Conservation (phyloP, 148 eudicot species). For the Fallopia convolvulus region DNA sequence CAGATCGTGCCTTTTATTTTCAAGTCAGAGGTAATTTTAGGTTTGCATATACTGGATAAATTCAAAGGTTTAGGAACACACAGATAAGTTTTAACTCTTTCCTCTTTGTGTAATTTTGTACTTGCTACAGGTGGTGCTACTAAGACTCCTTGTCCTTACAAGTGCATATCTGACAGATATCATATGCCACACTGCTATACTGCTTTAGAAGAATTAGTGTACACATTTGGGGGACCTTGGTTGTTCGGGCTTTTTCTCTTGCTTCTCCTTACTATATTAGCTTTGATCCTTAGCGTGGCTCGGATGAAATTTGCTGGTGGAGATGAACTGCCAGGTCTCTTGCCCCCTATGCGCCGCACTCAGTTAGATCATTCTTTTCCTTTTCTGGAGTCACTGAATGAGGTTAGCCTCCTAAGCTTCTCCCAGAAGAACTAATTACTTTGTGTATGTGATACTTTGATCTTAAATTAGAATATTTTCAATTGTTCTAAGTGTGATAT, state of each 20-base stretch:
- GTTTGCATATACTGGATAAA: not conserved
- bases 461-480: not conserved
- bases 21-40: constrained; percentile 59
- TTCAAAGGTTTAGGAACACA: not conserved
- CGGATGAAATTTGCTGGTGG: constrained; percentile 74
- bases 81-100: not conserved
- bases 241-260: constrained; percentile 67
- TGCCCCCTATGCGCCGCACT: constrained; percentile 61
- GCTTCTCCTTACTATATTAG: constrained; percentile 60
- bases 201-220: constrained; percentile 81
- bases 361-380: constrained; percentile 90
- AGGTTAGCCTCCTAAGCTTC: constrained; percentile 37
- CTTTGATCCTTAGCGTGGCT: constrained; percentile 91
- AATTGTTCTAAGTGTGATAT: constrained; percentile 9
- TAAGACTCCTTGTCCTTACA: constrained; percentile 83
- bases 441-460: not conserved
- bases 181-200: constrained; percentile 91
- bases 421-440: constrained; percentile 6
- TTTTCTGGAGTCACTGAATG: constrained; percentile 90
- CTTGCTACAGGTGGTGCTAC: constrained; percentile 68
- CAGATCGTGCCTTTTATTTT: constrained; percentile 66
- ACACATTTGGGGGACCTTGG: constrained; percentile 98
- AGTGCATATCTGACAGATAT: constrained; percentile 92
- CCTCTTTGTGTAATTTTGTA: constrained; percentile 11
- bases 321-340: constrained; percentile 63